Base-by-base conservation (phyloP, 805 yeast genomes). In the Lipomyces anomalus region DNA sequence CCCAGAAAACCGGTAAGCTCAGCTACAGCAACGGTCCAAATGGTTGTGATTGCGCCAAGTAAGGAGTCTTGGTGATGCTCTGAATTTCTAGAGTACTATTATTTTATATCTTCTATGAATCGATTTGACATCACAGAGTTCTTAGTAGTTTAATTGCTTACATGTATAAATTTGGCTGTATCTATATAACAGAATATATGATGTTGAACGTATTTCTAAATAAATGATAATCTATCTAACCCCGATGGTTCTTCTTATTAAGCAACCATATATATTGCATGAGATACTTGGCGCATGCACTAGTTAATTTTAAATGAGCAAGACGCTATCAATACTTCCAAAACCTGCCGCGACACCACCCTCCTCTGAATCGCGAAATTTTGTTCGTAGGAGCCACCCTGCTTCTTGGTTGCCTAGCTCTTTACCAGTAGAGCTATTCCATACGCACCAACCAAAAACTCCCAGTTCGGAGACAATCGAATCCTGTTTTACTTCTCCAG, bases 321-420 rank as follows among this genome's bases (percentile, higher is more conserved):
- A 77, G 30, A 88, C 72, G 59, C 88, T 84, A 65, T 92, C 98
- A 34, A 92, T 85, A 65, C 97, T 88, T 4, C 97, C 99, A 66
- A 85, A 90, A 1, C 99, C 99, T 13, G 98, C 98, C 20, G 97
- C 97, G 28, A 92, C 97, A 33, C 99, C 99, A 32, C 98, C 98
- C 69, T 92, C 99, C 65, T 92, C 81, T 43, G 95, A 83, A 3
- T 82, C 69, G 53, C 85, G 82, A 46, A 88, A 78, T 64, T 92
- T 92, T 0, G 96, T 84, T 67, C 98, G 79, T 56, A 92, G 69
- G 53, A 92, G 71, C 78, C 85, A 86, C 4, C 97, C 97, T 1
- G 88, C 78, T 52, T 75, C 75, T 34, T 77, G 76, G 63, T 92
- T 92, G 44, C 68, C 61, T 32, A 76, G 57, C 7, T 83, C 67